Conservation (phyloP, 2,329 filamentous ascomycete genomes). For the Microcera coccophila region DNA sequence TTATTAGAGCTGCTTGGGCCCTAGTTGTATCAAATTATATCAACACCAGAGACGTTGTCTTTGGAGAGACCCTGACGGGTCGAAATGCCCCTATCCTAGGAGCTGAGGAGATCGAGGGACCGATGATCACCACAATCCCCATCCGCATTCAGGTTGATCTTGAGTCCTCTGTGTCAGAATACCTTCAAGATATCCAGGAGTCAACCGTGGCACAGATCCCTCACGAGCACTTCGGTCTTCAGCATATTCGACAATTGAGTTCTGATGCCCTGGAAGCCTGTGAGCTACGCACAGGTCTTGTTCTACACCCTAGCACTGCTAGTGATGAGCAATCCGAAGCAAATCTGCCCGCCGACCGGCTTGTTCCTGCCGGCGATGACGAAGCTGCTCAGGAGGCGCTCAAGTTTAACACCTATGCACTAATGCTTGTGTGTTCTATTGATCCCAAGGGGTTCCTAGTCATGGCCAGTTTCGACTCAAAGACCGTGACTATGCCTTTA, state of each 20-base stretch:
- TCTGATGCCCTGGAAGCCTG: constrained; percentile 53
- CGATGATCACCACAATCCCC: constrained; percentile 59
- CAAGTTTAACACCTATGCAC: constrained; percentile 56
- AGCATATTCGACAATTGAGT: constrained; percentile 55
- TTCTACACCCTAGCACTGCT: constrained; percentile 47
- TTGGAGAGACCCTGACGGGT: constrained; percentile 58
- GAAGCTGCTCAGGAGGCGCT: constrained; percentile 59
- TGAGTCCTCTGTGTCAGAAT: constrained; percentile 44
- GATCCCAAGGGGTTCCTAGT: constrained; percentile 53
- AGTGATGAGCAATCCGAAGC: constrained; percentile 22
- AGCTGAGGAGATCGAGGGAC: constrained; percentile 54
- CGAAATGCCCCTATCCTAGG: constrained; percentile 48
- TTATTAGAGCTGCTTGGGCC: constrained; percentile 58
- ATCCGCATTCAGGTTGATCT: constrained; percentile 47
- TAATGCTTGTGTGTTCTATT: constrained; percentile 63
- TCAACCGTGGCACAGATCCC: constrained; percentile 56
- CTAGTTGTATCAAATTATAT: constrained; percentile 52
- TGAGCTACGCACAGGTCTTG: constrained; percentile 52
- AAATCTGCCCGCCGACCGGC: constrained; percentile 44
- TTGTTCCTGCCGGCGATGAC: constrained; percentile 52
- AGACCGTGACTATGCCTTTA: constrained; percentile 48
- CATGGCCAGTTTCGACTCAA: constrained; percentile 63
- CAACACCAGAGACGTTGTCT: constrained; percentile 50
- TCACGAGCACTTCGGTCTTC: constrained; percentile 61
- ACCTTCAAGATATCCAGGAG: constrained; percentile 54